Conservation (phyloP, 306 rosid species). For the Malus sylvestris region DNA sequence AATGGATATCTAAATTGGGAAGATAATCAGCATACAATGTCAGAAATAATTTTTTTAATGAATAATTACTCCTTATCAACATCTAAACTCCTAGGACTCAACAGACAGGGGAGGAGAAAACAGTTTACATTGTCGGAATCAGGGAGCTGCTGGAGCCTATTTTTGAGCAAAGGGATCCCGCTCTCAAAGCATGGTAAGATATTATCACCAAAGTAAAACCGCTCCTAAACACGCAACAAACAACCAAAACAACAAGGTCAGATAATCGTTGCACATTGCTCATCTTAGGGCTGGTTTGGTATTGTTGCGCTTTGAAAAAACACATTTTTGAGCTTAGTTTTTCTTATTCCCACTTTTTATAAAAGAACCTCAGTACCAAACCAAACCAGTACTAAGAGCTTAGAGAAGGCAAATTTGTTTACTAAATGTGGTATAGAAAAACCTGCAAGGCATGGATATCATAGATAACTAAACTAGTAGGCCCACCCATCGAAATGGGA, state of each 20-base stretch:
- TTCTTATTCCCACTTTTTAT: too few relatives aligned
- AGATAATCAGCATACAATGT: slow-evolving; percentile 3
- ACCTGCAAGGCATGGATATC: slow-evolving; percentile 99
- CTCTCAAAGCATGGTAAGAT: slow-evolving; percentile 96
- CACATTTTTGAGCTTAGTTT: too few relatives aligned
- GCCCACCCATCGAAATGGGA: slow-evolving; percentile 97
- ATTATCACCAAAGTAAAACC: slow-evolving; percentile 97
- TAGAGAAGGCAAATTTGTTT: background rate
- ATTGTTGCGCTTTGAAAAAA: too few relatives aligned
- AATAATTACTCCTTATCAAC: background rate
- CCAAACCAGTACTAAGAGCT: background rate
- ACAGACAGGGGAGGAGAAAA: background rate
- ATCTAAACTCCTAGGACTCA: background rate
- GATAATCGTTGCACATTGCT: background rate
- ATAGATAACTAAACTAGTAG: slow-evolving; percentile 86
- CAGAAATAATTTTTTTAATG: background rate
- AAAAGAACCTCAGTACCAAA: too few relatives aligned
- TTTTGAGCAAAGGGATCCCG: slow-evolving; percentile 85
- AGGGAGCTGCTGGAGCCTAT: slow-evolving; percentile 82
- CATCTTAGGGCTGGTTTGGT: background rate
- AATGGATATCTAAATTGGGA: slow-evolving; percentile 57
- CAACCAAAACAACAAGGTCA: slow-evolving; percentile 11
- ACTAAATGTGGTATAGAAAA: background rate
- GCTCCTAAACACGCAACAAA: slow-evolving; percentile 49
- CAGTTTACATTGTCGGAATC: slow-evolving; percentile 82